Conservation (phyloP, 257 asterid species). For the Catharanthus roseus region DNA sequence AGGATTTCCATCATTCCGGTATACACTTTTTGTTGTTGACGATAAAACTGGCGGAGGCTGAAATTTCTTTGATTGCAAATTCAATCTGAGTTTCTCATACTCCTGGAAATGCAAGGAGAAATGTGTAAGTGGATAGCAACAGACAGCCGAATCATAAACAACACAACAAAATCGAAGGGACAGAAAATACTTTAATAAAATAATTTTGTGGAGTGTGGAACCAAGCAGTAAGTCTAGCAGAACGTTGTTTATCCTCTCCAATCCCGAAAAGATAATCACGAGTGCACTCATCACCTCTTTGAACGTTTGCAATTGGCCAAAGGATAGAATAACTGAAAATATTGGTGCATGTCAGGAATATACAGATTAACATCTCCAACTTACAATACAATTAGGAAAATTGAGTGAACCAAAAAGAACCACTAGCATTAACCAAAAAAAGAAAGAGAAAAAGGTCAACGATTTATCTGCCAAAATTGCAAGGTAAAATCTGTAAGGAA, state of each 20-base stretch:
- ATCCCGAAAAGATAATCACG: constrained; percentile 82
- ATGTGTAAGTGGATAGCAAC: neutral
- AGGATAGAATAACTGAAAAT: constrained; percentile 74
- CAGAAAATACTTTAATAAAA: constrained; percentile 52
- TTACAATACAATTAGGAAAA: neutral
- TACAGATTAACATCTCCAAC: neutral
- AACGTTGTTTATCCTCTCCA: constrained; percentile 88
- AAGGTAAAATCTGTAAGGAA: neutral
- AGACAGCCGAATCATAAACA: neutral
- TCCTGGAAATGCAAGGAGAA: constrained; percentile 42
- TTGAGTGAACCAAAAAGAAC: neutral
- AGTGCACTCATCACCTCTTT: constrained; percentile 78
- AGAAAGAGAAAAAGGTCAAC: neutral
- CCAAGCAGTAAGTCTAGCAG: constrained; percentile 98
- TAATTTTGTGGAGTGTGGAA: constrained; percentile 84
- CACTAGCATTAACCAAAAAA: neutral
- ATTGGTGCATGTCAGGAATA: constrained; percentile 17
- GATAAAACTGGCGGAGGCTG: constrained; percentile 28
- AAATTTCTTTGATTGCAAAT: constrained; percentile 39
- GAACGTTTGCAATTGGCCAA: constrained; percentile 66
- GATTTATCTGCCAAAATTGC: neutral
- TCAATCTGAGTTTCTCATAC: constrained; percentile 48
- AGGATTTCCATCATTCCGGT: constrained; percentile 40
- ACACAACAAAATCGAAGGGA: neutral
- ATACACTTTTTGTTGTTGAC: constrained; percentile 42